A percentile compares a stretch with the other conserved stretches of the same genome.
Conservation (phyloP, 768 basidiomycete genomes). For the Polyporus arcularius region DNA sequence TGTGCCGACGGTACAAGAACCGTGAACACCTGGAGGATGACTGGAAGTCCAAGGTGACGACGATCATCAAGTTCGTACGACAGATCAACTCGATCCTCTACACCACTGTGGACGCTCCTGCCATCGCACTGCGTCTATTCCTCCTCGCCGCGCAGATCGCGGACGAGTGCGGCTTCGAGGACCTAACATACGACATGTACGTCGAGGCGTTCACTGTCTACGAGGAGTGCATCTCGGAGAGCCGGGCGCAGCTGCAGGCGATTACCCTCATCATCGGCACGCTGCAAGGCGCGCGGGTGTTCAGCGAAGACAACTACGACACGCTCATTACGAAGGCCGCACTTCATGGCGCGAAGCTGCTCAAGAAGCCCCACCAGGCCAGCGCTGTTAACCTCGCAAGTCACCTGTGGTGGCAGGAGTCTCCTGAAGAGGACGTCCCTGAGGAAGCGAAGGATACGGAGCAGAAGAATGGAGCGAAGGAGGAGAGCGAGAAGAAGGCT, state of each 20-base stretch:
- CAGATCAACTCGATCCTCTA: constrained; percentile 93
- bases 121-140: constrained; percentile 93
- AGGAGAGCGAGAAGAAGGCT: constrained; percentile 41
- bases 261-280: constrained; percentile 94
- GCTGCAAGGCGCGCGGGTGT: constrained; percentile 86
- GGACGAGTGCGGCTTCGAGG: constrained; percentile 93
- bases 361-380: constrained; percentile 99
- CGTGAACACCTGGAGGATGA: constrained; percentile 78
- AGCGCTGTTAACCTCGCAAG: constrained; percentile 93
- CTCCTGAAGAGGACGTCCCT: constrained; percentile 49
- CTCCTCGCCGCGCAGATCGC: constrained; percentile 94
- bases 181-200: constrained; percentile 95
- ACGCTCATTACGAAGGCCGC: constrained; percentile 99
- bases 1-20: constrained; percentile 89
- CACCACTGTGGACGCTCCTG: constrained; percentile 88
- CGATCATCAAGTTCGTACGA: constrained; percentile 91
- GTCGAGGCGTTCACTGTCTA: constrained; percentile 98
- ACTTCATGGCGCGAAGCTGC: constrained; percentile 88
- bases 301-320: constrained; percentile 93
- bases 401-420: constrained; percentile 98
- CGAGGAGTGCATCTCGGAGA: constrained; percentile 96
- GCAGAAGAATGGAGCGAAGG: constrained; percentile 18
- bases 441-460: constrained; percentile 25
- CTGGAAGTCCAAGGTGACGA: constrained; percentile 83
- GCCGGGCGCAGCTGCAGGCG: constrained; percentile 93